phyloP scores from a whole-genome alignment of 768 basidiomycete genomes.

The Pleurotus salmoneostramineus region DNA sequence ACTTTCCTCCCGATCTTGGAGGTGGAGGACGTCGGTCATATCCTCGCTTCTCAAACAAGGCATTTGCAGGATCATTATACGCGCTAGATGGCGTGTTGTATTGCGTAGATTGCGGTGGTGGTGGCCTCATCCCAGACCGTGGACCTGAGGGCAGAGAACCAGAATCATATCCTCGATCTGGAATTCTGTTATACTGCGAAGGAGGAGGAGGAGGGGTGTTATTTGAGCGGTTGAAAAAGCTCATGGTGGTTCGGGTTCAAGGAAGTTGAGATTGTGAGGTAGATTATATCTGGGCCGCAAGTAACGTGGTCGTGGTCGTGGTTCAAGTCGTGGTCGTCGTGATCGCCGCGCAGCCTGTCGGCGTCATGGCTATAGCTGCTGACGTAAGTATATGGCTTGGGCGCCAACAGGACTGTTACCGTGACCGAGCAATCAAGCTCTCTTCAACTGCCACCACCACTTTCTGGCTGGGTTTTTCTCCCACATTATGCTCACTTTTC shows the following conservation, averaged over 20 bases:
- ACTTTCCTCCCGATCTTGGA: conserved; percentile 27
- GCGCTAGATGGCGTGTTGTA: conserved; percentile 30
- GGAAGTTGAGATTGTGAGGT: background rate
- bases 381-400: background rate
- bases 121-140: conserved; percentile 23
- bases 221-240: conserved; percentile 41
- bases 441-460: background rate
- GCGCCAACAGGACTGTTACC: background rate
- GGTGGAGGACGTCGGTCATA: conserved; percentile 36
- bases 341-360: background rate
- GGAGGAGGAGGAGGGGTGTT: conserved; percentile 34
- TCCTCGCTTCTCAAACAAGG: conserved; percentile 47
- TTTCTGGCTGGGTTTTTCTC: background rate
- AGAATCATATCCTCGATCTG: conserved; percentile 20
- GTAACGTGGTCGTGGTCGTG: conserved; percentile 6
- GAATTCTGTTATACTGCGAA: conserved; percentile 39
- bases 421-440: background rate
- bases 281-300: background rate
- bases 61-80: conserved; percentile 51
- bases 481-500: conserved; percentile 2
- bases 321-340: background rate
- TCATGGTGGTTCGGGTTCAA: conserved; percentile 26
- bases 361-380: background rate
- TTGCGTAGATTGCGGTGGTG: conserved; percentile 30
- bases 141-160: conserved; percentile 25